phyloP scores from a whole-genome alignment of 805 yeast species.

The Lipomyces chichibuensis region DNA sequence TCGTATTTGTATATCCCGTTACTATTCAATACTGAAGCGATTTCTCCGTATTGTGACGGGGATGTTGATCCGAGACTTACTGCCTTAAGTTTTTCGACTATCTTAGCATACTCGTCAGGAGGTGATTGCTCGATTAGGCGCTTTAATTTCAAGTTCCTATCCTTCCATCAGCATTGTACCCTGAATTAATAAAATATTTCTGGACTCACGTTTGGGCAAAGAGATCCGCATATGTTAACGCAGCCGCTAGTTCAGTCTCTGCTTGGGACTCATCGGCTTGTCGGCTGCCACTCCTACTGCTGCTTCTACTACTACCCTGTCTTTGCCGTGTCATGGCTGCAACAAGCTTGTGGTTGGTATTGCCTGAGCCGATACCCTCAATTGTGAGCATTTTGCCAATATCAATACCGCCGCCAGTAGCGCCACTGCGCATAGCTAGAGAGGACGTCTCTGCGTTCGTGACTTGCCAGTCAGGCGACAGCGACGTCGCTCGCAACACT shows the following conservation, averaged over 20 bases:
- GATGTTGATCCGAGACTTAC: background rate
- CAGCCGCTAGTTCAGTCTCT: constrained; percentile 15
- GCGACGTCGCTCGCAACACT: constrained; percentile 42
- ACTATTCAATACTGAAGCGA: background rate
- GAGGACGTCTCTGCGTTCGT: constrained; percentile 36
- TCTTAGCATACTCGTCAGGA: constrained; percentile 12
- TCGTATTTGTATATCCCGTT: background rate
- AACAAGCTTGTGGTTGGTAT: constrained; percentile 9
- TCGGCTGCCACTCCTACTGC: constrained; percentile 2
- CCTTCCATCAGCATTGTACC: background rate
- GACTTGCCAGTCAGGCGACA: constrained; percentile 48
- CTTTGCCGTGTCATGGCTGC: background rate
- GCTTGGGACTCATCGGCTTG: constrained; percentile 8
- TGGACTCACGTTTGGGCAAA: constrained; percentile 21
- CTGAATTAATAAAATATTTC: background rate
- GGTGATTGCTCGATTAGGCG: constrained; percentile 10
- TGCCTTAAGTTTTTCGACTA: constrained; percentile 3
- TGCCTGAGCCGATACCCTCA: constrained; percentile 33
- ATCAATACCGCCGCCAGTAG: constrained; percentile 7
- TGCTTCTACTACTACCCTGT: background rate
- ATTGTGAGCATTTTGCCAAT: constrained; percentile 32
- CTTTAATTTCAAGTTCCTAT: constrained; percentile 12
- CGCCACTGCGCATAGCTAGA: constrained; percentile 23
- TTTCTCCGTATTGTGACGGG: background rate
- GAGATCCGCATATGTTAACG: constrained; percentile 21